Percentiles rank a stretch among this genome's conserved stretches.
These are phyloP conservation scores for Sutorius australiensis DNA, from an alignment of 768 basidiomycete species.

Conservation along the genomic window DNA sequence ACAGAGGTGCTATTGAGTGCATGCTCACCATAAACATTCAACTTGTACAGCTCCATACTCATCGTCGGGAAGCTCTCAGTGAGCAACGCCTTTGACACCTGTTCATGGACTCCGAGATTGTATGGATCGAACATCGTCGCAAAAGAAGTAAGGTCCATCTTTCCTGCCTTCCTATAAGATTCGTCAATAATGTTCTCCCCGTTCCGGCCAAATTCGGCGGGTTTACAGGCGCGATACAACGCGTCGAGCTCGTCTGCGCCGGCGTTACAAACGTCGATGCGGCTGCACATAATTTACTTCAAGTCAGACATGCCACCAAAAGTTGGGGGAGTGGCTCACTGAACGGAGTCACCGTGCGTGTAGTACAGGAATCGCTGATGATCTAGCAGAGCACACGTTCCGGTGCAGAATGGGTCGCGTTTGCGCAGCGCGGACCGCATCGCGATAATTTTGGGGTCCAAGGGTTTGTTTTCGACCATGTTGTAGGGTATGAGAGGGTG, in stretches of 20 bases:
- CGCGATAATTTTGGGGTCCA: background rate
- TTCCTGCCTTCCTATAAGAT: slow-evolving; percentile 38
- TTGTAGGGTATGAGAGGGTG: background rate
- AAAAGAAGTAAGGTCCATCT: slow-evolving; percentile 40
- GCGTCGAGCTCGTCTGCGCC: background rate
- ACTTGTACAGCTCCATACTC: slow-evolving; percentile 38
- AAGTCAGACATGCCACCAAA: background rate
- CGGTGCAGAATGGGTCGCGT: background rate
- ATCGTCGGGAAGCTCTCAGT: background rate
- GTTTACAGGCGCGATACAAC: slow-evolving; percentile 4
- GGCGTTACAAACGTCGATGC: background rate
- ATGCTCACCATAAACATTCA: slow-evolving; percentile 44
- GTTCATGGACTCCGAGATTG: slow-evolving; percentile 1
- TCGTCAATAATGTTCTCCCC: slow-evolving; percentile 3
- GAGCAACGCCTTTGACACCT: background rate
- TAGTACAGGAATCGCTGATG: slow-evolving; percentile 1
- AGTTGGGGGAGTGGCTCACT: background rate
- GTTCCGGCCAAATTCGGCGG: slow-evolving; percentile 5
- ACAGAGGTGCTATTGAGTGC: too few relatives aligned
- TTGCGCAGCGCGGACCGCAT: background rate
- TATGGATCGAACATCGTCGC: slow-evolving; percentile 6
- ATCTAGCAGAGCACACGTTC: background rate
- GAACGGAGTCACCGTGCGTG: background rate
- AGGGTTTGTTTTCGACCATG: background rate
- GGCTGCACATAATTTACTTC: background rate